Evolutionary conservation across 352 stramenopile species (phyloP), one percentile per base, ranked within the genome.

Genomic region (Phytopythium chamaehyphon): DNA sequence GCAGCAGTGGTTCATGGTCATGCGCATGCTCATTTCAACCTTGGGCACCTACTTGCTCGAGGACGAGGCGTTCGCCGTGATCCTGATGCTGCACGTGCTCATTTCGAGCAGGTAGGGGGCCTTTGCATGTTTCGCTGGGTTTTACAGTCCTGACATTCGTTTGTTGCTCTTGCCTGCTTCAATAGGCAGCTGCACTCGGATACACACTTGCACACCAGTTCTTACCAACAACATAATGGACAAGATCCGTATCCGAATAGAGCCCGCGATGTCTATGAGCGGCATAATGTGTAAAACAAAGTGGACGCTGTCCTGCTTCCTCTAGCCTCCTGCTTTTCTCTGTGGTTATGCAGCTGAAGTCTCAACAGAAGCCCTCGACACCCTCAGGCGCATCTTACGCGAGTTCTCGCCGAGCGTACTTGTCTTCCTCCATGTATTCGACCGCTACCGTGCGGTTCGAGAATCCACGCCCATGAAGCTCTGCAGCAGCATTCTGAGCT

Each of bases 401-500:
- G 57, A 93, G 80, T 55, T 93, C 75, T 33, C 81, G 73, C 42
- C 67, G 78, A n/a, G 69, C 62, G 73, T 96, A 98, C 59, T 94
- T 89, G 26, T 75, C 59, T 60, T 96, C 89, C 43, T 83, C 69
- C 71, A 97, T 95, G 52, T 81, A 97, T 51, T 89, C 83, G 37
- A 90, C 83, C 21, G 83, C 65, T 1, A 98, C 93, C 19, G 93
- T 94, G 57, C 90, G 90, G 42, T 95, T 90, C 36, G 88, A 93
- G 78, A 98, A 98, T 2, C 93, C 87, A 23, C 94, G 76, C 44
- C 93, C 96, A 35, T 96, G 83, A 39, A 98, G 67, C 55, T 97
- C 92, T 11, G 70, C 78, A 14, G 93, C 81, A 2, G 94, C 96
- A 42, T 56, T 70, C 36, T 84, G 69, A 1, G 93, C 88, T 46